Evolutionary conservation across 164 flowering plant genomes (phyloP).

Genomic region (Pachysandra terminalis): DNA sequence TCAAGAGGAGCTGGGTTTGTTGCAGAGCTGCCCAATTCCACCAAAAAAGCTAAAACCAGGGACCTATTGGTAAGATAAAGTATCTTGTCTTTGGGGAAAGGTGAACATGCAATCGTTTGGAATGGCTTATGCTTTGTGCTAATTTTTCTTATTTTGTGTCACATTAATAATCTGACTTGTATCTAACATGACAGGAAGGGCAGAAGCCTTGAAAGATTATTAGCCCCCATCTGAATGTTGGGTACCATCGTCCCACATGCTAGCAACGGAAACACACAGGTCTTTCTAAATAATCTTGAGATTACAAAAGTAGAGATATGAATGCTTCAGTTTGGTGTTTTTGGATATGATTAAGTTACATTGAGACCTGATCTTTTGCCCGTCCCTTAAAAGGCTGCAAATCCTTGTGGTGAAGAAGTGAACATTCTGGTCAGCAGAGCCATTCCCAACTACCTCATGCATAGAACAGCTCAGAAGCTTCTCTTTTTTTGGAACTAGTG

Average conservation of each 20-base stretch:
- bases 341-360: not conserved
- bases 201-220: conserved; percentile 79
- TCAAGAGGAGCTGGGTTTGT: conserved; percentile 64
- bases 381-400: conserved; percentile 59
- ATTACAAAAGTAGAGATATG: conserved; percentile 82
- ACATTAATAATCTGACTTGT: conserved; percentile 16
- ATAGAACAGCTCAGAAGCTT: conserved; percentile 61
- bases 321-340: conserved; percentile 72
- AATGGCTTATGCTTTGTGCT: not conserved
- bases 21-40: conserved; percentile 81
- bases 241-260: conserved; percentile 68
- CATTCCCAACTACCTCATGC: conserved; percentile 61
- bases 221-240: conserved; percentile 81
- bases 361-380: conserved; percentile 59
- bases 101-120: conserved; percentile 35
- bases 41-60: conserved; percentile 93
- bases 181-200: conserved; percentile 82
- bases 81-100: conserved; percentile 99
- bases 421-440: conserved; percentile 30
- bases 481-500: conserved; percentile 76
- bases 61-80: conserved; percentile 97
- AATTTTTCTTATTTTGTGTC: conserved; percentile 8
- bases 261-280: conserved; percentile 90
- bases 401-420: conserved; percentile 40
- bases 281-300: conserved; percentile 86